Conservation (phyloP, 2,329 filamentous ascomycete genomes). For the Exophiala sp. region DNA sequence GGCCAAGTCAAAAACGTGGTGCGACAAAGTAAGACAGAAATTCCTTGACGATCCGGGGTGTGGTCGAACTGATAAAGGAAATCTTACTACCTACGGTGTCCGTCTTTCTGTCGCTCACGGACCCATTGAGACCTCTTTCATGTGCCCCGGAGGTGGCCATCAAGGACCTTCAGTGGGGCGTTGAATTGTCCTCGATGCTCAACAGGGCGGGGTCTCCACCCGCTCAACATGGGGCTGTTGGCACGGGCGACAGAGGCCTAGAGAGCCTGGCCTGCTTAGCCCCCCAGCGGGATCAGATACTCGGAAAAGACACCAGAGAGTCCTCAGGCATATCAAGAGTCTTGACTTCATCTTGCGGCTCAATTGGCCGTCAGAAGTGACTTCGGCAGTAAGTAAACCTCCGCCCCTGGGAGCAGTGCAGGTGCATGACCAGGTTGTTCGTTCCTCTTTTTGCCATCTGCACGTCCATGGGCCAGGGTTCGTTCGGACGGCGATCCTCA, state of each 20-base stretch:
- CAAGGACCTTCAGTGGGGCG: not conserved
- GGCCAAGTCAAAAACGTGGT: conserved; percentile 1
- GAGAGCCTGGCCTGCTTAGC: not conserved
- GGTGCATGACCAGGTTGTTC: not conserved
- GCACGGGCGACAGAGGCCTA: not conserved
- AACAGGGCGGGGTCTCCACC: conserved; percentile 12
- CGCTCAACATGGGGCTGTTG: conserved; percentile 6
- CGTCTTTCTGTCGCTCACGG: not conserved
- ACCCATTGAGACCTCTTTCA: not conserved
- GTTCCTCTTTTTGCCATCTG: not conserved
- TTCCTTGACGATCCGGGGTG: not conserved
- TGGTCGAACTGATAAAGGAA: conserved; percentile 6
- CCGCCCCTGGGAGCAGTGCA: not conserved
- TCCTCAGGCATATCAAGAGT: not conserved
- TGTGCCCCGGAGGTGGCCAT: not conserved
- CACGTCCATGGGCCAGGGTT: not conserved
- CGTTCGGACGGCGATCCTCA: not conserved
- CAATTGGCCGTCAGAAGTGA: not conserved
- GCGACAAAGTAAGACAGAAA: not conserved
- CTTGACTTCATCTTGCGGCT: not conserved
- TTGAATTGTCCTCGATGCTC: not conserved
- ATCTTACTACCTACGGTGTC: not conserved
- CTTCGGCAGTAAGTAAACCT: not conserved
- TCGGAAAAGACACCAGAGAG: no score
- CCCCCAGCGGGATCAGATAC: no score